These are phyloP conservation scores for Medicago lupulina DNA, from an alignment of 306 rosid genomes.

Conservation along the genomic window DNA sequence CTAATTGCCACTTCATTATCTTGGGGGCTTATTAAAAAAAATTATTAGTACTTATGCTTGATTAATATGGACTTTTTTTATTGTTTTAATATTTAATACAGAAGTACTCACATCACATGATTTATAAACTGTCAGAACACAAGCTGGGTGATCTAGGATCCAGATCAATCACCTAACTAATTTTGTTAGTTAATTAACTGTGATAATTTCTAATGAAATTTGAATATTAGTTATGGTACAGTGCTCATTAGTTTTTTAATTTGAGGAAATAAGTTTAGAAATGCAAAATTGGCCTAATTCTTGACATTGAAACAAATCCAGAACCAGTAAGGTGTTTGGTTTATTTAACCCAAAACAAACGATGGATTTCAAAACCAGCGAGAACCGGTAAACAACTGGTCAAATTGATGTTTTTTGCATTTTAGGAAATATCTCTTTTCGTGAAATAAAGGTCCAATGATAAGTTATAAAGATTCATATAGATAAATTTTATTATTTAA, in stretches of 20 bases:
- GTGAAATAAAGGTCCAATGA: background rate
- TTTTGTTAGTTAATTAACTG: background rate
- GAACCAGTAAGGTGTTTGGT: background rate
- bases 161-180: slow-evolving; percentile 24
- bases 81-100: background rate
- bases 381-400: background rate
- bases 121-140: background rate
- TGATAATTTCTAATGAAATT: background rate
- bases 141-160: slow-evolving; percentile 5
- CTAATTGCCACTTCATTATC: slow-evolving; percentile 28
- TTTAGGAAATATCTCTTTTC: background rate
- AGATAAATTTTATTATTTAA: background rate
- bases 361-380: background rate
- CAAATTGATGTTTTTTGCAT: background rate
- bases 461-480: slow-evolving; percentile 8
- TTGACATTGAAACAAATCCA: background rate
- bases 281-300: slow-evolving; percentile 2
- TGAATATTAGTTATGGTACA: background rate
- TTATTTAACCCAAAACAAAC: background rate
- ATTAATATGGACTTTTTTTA: slow-evolving; percentile 25
- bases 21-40: background rate
- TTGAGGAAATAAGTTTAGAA: slow-evolving; percentile 24
- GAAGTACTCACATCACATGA: background rate
- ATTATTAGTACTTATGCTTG: slow-evolving; percentile 2
- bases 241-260: background rate